A percentile compares a stretch with the other conserved stretches of the same genome.
Evolutionary conservation across 306 rosid genomes (phyloP).

Genomic region (Cucurbita moschata): DNA sequence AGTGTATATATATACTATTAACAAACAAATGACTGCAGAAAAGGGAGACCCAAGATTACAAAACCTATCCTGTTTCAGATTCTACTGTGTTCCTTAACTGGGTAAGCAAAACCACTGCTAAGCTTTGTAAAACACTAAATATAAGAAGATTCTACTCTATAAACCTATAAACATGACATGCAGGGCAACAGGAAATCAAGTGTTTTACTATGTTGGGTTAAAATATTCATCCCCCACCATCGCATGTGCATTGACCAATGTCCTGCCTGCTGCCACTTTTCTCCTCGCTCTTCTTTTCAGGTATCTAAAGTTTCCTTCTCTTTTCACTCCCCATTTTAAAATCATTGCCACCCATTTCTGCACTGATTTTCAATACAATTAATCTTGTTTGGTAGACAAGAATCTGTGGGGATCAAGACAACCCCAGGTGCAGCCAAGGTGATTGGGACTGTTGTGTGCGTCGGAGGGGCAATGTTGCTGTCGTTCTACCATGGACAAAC

Average conservation of each 20-base stretch:
- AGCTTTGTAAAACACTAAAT: slow-evolving; percentile 8
- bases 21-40: not conserved
- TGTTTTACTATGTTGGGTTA: slow-evolving; percentile 49
- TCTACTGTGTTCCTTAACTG: slow-evolving; percentile 56
- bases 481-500: slow-evolving; percentile 67
- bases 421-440: slow-evolving; percentile 35
- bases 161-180: not conserved
- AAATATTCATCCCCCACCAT: slow-evolving; percentile 46
- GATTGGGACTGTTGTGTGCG: slow-evolving; percentile 48
- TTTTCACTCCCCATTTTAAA: not conserved
- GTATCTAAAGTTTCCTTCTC: not conserved
- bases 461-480: slow-evolving; percentile 56
- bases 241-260: slow-evolving; percentile 49
- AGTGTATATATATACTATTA: no score
- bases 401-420: slow-evolving; percentile 32
- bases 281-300: slow-evolving; percentile 60
- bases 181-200: slow-evolving; percentile 70
- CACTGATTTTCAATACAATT: no score
- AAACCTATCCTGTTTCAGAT: slow-evolving; percentile 26
- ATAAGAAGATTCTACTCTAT: no score
- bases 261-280: slow-evolving; percentile 86
- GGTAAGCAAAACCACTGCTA: slow-evolving; percentile 25
- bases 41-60: not conserved
- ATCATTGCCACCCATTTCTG: no score
- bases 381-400: slow-evolving; percentile 36